Evolutionary conservation across 306 rosid genomes (phyloP), one percentile per base, ranked within the genome.

Genomic region (Cucumis sativus): DNA sequence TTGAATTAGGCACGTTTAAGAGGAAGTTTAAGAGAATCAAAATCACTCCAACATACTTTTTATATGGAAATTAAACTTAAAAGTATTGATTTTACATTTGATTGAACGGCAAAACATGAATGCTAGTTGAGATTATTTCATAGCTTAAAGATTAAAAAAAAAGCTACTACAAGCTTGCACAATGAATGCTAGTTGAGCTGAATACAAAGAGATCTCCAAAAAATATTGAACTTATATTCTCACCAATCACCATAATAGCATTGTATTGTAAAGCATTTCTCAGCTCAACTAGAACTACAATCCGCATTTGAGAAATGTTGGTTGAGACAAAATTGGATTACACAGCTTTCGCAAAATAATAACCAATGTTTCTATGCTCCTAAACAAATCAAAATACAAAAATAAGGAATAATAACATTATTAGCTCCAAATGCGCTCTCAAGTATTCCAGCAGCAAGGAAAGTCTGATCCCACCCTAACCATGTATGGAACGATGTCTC

Each of bases 271-370:
- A 30, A 30, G 4, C 77, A 52, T 28, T 73, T 33, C 47, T 73
- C 77, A 73, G 43, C 77, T 30, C 77, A 28, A 47, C 63, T 52
- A 52, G 17, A 28, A 52, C 21, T 71, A 49, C 21, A 25, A 71
- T 49, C 55, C 41, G 62, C 58, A 52, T 52, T 23, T 30, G 77
- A 28, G 61, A 15, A 51, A 51, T 28, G 20, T 52, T 52, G 25
- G 62, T 71, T 5, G 60, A 72, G 77, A 52, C 77, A 73, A 73
- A 73, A 73, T 52, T 73, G 77, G 77, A 17, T 52, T 52, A 73
- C 77, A 73, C 5, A 6, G 45, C 40, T 18, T 49, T 51, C 10
- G 21, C 20, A 55, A 73, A 52, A 69, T 7, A 73, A 28, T 73
- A 73, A 73, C 43, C 77, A 52, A 52, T 73, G 77, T 49, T 73